Evolutionary conservation across 1,284 basidiomycete species (phyloP).

Genomic region (Cryptococcus jaspeensis): DNA sequence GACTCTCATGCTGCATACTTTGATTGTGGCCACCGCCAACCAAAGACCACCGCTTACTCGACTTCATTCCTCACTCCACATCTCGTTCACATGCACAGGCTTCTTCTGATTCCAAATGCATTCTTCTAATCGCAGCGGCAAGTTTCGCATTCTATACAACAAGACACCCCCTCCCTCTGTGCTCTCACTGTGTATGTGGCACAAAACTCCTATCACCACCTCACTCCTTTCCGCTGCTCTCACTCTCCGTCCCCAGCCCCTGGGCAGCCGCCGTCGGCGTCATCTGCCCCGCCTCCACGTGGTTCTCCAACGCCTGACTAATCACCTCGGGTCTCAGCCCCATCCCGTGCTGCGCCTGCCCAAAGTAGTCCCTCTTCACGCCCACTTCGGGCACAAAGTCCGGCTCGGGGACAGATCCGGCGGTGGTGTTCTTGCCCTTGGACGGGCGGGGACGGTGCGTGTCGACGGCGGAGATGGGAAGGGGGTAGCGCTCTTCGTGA

Average conservation of each 20-base stretch:
- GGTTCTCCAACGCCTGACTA: slow-evolving; percentile 19
- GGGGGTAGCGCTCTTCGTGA: slow-evolving; percentile 85
- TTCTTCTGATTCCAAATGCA: too few relatives aligned
- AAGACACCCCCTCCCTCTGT: too few relatives aligned
- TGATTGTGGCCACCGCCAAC: too few relatives aligned
- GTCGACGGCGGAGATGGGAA: slow-evolving; percentile 88
- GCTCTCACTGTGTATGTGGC: not conserved
- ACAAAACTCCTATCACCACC: not conserved
- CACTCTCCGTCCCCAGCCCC: not conserved
- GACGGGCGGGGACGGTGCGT: slow-evolving; percentile 86
- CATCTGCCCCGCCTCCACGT: slow-evolving; percentile 22
- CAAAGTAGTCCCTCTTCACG: slow-evolving; percentile 32
- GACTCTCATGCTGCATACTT: too few relatives aligned
- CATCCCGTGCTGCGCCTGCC: slow-evolving; percentile 13
- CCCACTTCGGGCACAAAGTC: not conserved
- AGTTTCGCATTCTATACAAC: too few relatives aligned
- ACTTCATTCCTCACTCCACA: too few relatives aligned
- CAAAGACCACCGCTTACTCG: too few relatives aligned
- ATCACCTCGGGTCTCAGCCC: slow-evolving; percentile 20
- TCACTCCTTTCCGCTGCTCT: not conserved
- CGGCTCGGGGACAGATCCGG: not conserved
- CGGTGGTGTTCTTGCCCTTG: slow-evolving; percentile 21
- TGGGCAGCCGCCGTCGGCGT: slow-evolving; percentile 15
- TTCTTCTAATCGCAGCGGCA: too few relatives aligned
- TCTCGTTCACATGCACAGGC: too few relatives aligned